Evolutionary conservation across 208 protist genomes (phyloP).

Genomic region (Crithidia thermophila): DNA sequence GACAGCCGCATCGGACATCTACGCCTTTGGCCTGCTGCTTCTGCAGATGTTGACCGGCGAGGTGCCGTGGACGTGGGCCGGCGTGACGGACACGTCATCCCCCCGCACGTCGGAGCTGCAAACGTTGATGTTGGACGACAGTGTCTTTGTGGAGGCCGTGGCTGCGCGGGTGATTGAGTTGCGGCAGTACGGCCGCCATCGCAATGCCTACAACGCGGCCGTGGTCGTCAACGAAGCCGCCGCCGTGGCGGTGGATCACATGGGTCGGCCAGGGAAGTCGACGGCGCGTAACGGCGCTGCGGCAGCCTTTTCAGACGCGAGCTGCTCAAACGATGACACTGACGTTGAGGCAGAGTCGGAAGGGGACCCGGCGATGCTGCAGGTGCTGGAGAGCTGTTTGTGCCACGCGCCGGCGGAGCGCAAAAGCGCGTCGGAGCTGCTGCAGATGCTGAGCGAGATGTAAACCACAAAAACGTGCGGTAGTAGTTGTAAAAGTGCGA

Average conservation of each 20-base stretch:
- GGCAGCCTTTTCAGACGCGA: not conserved
- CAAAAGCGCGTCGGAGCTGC: constrained; percentile 34
- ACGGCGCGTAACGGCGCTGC: not conserved
- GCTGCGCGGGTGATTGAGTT: constrained; percentile 15
- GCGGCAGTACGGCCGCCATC: constrained; percentile 19
- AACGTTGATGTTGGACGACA: constrained; percentile 18
- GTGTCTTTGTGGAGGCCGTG: constrained; percentile 15
- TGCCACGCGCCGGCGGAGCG: constrained; percentile 20
- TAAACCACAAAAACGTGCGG: not conserved
- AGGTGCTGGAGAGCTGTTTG: constrained; percentile 42
- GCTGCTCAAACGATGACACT: not conserved
- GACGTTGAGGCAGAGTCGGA: constrained; percentile 1
- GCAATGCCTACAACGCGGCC: constrained; percentile 28
- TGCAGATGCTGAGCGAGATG: constrained; percentile 33
- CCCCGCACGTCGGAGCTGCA: constrained; percentile 15
- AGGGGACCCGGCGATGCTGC: constrained; percentile 24
- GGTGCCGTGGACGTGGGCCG: constrained; percentile 48
- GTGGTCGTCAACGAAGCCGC: no score
- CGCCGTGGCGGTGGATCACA: no score
- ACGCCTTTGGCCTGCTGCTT: constrained; percentile 50
- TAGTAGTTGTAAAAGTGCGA: not conserved
- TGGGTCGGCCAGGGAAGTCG: not conserved
- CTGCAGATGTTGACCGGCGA: constrained; percentile 40
- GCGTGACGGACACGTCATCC: not conserved
- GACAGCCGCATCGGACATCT: constrained; percentile 44